phyloP scores from a whole-genome alignment of 192 early-diverging fungal species.

The Entrophospora sp. region DNA sequence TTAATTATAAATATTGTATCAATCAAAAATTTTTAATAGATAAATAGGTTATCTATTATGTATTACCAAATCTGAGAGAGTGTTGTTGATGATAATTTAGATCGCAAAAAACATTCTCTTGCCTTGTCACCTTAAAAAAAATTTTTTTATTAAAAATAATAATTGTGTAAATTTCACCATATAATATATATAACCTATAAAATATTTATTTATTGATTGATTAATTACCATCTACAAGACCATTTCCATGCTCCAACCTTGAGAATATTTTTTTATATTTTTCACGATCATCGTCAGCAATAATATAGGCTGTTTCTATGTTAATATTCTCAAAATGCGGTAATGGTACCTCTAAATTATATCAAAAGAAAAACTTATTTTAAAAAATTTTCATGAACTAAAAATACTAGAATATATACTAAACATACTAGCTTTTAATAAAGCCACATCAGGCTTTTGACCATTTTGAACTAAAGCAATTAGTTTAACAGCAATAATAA shows the following conservation, averaged over 20 bases:
- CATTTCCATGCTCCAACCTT: slow-evolving; percentile 24
- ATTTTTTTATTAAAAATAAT: background rate
- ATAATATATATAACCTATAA: no score
- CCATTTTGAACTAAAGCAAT: slow-evolving; percentile 80
- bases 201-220: no score
- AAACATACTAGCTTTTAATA: slow-evolving; percentile 28
- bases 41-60: background rate
- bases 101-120: slow-evolving; percentile 68
- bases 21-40: background rate
- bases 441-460: slow-evolving; percentile 43
- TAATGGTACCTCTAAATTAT: slow-evolving; percentile 33
- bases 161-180: background rate
- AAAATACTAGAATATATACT: background rate
- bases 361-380: background rate
- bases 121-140: slow-evolving; percentile 59
- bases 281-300: slow-evolving; percentile 22
- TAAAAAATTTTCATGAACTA: background rate
- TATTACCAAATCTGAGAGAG: slow-evolving; percentile 75
- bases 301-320: background rate
- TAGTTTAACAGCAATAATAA: slow-evolving; percentile 77
- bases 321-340: slow-evolving; percentile 53
- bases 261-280: slow-evolving; percentile 33
- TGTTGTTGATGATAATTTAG: slow-evolving; percentile 66
- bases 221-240: slow-evolving; percentile 21
- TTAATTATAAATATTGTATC: background rate